These are phyloP conservation scores for Avena atlantica DNA, from an alignment of 176 grass and related monocot genomes.

Conservation along the genomic window DNA sequence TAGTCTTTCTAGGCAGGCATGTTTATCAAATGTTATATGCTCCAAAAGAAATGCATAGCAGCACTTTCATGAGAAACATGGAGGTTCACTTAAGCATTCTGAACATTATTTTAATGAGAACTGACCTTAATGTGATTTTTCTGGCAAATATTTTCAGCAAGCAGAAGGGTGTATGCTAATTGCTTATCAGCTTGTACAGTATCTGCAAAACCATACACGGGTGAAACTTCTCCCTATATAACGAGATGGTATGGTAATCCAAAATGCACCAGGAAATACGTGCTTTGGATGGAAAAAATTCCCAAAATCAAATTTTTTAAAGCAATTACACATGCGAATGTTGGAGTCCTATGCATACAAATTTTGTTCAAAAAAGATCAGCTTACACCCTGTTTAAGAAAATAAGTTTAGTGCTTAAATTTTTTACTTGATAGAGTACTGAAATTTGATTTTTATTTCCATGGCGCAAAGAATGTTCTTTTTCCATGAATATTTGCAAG, in stretches of 20 bases:
- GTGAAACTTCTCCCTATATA: slow-evolving; percentile 40
- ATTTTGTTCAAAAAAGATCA: not conserved
- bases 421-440: slow-evolving; percentile 2
- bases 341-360: slow-evolving; percentile 4
- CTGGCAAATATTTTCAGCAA: slow-evolving; percentile 95
- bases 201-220: slow-evolving; percentile 58
- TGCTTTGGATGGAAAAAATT: not conserved
- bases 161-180: slow-evolving; percentile 88
- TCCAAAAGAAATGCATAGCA: slow-evolving; percentile 19
- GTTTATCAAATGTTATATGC: not conserved
- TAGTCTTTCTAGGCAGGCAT: not conserved
- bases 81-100: slow-evolving; percentile 27
- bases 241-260: slow-evolving; percentile 3
- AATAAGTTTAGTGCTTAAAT: not conserved
- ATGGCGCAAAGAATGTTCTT: not conserved
- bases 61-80: slow-evolving; percentile 35
- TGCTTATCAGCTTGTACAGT: slow-evolving; percentile 90
- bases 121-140: slow-evolving; percentile 81
- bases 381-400: not conserved
- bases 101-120: slow-evolving; percentile 36
- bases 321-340: not conserved
- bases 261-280: not conserved
- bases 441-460: slow-evolving; percentile 12
- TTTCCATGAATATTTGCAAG: not conserved
- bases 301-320: not conserved